Conservation (phyloP, 164 flowering plant species). For the Akebia trifoliata region DNA sequence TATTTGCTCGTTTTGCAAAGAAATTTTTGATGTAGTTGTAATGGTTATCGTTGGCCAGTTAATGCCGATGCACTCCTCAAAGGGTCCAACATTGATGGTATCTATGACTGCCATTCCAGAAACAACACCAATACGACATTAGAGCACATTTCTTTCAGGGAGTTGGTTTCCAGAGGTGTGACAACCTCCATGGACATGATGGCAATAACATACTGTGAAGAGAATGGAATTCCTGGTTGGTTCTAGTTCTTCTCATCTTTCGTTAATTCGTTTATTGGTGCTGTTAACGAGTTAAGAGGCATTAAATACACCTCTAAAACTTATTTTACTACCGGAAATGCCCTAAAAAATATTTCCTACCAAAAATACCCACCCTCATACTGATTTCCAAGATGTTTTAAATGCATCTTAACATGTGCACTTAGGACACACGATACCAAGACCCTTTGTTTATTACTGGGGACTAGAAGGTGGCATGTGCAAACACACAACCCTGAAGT, state of each 20-base stretch:
- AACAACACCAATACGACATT: slow-evolving; percentile 42
- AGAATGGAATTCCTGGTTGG: slow-evolving; percentile 79
- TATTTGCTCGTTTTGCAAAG: background rate
- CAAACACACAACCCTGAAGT: too few relatives aligned
- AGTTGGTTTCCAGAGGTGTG: slow-evolving; percentile 57
- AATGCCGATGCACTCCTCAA: slow-evolving; percentile 82
- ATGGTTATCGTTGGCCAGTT: slow-evolving; percentile 34
- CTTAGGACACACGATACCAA: too few relatives aligned
- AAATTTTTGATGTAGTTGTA: background rate
- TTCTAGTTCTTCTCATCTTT: slow-evolving; percentile 6
- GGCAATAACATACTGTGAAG: slow-evolving; percentile 81
- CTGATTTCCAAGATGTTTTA: too few relatives aligned
- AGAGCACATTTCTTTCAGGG: slow-evolving; percentile 76
- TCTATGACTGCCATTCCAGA: slow-evolving; percentile 63
- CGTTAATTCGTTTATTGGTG: too few relatives aligned
- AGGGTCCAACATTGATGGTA: slow-evolving; percentile 72
- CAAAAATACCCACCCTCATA: too few relatives aligned
- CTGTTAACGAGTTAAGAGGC: too few relatives aligned
- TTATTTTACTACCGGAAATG: too few relatives aligned
- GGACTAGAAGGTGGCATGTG: too few relatives aligned
- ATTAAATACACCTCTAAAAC: too few relatives aligned
- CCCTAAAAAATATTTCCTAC: too few relatives aligned
- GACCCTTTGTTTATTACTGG: too few relatives aligned
- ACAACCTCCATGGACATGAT: slow-evolving; percentile 68
- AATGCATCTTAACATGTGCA: too few relatives aligned